Evolutionary conservation across 2,329 filamentous ascomycete species (phyloP), one percentile per base, ranked within the genome.

Genomic region (Laburnicola sp.): DNA sequence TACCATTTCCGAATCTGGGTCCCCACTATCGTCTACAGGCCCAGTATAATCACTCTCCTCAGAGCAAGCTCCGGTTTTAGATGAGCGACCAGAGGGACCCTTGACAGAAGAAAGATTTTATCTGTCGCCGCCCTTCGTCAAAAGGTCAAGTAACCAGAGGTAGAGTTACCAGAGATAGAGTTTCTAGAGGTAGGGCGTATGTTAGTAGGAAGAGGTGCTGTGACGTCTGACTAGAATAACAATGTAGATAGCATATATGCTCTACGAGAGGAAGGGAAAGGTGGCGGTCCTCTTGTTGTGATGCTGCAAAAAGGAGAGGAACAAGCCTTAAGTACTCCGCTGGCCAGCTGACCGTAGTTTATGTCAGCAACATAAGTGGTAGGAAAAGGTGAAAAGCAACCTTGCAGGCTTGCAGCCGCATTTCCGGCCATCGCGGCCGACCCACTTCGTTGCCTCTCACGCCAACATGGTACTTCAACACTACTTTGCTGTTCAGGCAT

Each of bases 301-400:
- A 28, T 11, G 22, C 42, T 31, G 50, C n/a, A 27, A 40, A 36
- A 56, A n/a, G n/a, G n/a, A n/a, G n/a, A n/a, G n/a, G n/a, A n/a
- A n/a, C n/a, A n/a, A n/a, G n/a, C n/a, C n/a, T 56, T 60, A 56
- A 54, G 34, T 56, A 58, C 47, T 35, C 45, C 26, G 30, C 45
- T 46, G 28, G 40, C 7, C 36, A 38, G 36, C 16, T 21, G 31
- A 35, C 40, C 36, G 38, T 23, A 45, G 41, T 50, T 43, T 50
- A 35, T 26, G 37, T 48, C 50, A 26, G 25, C 36, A 50, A 40
- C 16, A n/a, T 21, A 39, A 30, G 47, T 28, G 35, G 48, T 27
- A 53, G 39, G 32, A 21, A 50, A 28, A 30, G 16, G 41, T 16
- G 43, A 26, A 9, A 37, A 27, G 21, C n/a, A 11, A 16, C 7